These are phyloP conservation scores for Microcos paniculata DNA, from an alignment of 345 rosid genomes.

Conservation along the genomic window DNA sequence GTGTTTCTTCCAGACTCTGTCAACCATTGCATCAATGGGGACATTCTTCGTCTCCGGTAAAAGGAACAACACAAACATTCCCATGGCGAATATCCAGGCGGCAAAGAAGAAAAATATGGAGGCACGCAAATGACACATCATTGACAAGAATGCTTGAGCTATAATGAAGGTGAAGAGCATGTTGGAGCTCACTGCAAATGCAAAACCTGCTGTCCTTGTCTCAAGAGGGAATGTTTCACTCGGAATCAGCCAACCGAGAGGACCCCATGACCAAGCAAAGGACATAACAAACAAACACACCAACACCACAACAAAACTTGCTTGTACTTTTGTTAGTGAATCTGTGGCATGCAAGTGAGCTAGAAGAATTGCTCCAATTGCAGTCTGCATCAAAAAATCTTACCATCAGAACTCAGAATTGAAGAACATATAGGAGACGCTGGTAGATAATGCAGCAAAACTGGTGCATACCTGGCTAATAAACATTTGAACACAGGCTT, in stretches of 20 bases:
- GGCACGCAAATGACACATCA: conserved; percentile 49
- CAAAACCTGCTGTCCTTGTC: conserved; percentile 60
- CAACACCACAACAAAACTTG: conserved; percentile 42
- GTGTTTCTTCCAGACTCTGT: conserved; percentile 49
- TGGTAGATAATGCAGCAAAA: not conserved
- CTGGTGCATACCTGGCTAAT: conserved; percentile 27
- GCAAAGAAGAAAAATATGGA: conserved; percentile 63
- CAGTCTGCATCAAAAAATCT: conserved; percentile 23
- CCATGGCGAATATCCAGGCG: conserved; percentile 62
- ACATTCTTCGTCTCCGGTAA: conserved; percentile 60
- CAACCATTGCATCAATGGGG: conserved; percentile 52
- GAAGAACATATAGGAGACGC: conserved; percentile 1
- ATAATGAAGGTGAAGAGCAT: conserved; percentile 83
- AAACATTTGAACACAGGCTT: conserved; percentile 33
- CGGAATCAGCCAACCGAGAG: conserved; percentile 75
- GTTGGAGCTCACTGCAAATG: conserved; percentile 63
- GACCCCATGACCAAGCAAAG: conserved; percentile 92
- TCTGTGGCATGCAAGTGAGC: conserved; percentile 35
- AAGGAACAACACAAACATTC: conserved; percentile 41
- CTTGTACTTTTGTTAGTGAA: conserved; percentile 33
- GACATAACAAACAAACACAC: conserved; percentile 59
- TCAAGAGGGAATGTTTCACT: conserved; percentile 72
- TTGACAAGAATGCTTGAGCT: conserved; percentile 75
- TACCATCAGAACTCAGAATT: not conserved
- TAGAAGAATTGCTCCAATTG: conserved; percentile 49